Evolutionary conservation across 768 basidiomycete genomes (phyloP), one percentile per base, ranked within the genome.

Genomic region (Nevesoporus exiguus): DNA sequence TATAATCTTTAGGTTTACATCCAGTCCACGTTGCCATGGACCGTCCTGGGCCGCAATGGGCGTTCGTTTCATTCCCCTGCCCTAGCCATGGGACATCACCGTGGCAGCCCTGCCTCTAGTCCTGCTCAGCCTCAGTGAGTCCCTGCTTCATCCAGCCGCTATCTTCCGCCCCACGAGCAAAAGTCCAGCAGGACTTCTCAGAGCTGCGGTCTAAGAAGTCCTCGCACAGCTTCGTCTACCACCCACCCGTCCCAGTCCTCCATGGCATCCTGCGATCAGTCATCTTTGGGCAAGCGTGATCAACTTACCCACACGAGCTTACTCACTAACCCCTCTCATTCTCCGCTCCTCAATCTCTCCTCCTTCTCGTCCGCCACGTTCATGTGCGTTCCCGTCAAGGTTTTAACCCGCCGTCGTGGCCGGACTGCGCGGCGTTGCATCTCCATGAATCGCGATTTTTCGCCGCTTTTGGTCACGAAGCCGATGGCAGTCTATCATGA

Each of bases 401-500:
- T 58, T 47, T 58, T 34, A 43, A 39, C 46, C 48, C 22, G 43
- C 61, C 63, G 66, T 57, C 54, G 15, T 64, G 31, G 25, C 52
- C 61, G 55, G 59, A 57, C 46, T 30, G 42, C 47, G 57, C 31
- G 21, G 58, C 56, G 52, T 42, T 51, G 37, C 44, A 51, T 60
- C 55, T 52, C 57, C 51, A 57, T 53, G 45, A 65, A 57, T 65
- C 56, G 47, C 56, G 48, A 57, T 57, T 60, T 65, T 60, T 64
- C 22, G 55, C 64, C 57, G 29, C 44, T 49, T 56, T 57, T 59
- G 57, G 60, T 60, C 54, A 57, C 57, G 57, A 65, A 62, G 67
- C 60, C 58, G 55, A 65, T 65, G 61, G 54, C 57, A 67, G 66
- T 69, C 65, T 68, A 68, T 68, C 66, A 69, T 60, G 39, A 60